These are phyloP conservation scores for Metrosideros polymorpha DNA, from an alignment of 441 rosid genomes.

Conservation along the genomic window DNA sequence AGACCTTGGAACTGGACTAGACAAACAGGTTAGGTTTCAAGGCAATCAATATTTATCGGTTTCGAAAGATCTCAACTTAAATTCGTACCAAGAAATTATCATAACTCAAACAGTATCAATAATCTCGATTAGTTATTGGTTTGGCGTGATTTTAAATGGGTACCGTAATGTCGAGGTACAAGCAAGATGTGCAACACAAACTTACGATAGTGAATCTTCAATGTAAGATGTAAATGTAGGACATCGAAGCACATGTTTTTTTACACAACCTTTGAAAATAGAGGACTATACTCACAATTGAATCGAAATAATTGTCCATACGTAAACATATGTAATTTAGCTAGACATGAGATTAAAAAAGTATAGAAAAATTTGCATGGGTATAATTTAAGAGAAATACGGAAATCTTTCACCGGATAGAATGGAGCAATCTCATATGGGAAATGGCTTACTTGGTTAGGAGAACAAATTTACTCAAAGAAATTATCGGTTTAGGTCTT, in stretches of 20 bases:
- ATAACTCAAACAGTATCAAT: neutral
- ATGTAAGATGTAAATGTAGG: neutral
- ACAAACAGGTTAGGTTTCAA: too few relatives aligned
- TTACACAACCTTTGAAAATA: fast-evolving
- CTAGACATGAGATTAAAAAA: neutral
- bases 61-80: neutral
- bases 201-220: neutral
- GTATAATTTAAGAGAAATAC: neutral
- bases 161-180: neutral
- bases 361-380: neutral
- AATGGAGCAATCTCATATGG: neutral
- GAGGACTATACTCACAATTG: neutral
- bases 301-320: neutral
- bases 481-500: neutral
- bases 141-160: neutral
- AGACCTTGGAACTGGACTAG: too few relatives aligned
- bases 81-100: neutral
- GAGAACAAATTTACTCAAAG: neutral
- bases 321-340: neutral
- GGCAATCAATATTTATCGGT: fast-evolving
- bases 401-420: neutral
- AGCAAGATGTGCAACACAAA: neutral
- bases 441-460: neutral
- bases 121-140: neutral
- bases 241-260: neutral